Conservation (phyloP, 116 monocot species). For the Zostera marina region DNA sequence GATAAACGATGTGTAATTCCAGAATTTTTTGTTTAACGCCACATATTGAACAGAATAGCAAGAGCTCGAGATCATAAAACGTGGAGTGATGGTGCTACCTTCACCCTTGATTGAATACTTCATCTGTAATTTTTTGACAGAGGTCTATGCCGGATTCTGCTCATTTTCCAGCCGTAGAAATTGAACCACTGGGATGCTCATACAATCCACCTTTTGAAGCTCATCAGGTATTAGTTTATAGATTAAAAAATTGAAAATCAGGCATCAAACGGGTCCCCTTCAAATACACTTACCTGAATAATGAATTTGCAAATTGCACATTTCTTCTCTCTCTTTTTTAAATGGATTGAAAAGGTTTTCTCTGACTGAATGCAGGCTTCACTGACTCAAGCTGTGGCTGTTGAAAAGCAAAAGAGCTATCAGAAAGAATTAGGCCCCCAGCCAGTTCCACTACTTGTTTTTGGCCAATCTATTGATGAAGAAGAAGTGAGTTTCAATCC, state of each 20-base stretch:
- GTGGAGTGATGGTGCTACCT: no score
- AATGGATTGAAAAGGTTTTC: no score
- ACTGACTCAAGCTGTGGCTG: slow-evolving; percentile 85
- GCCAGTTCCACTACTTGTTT: slow-evolving; percentile 50
- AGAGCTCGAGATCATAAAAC: no score
- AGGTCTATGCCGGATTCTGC: slow-evolving; percentile 12
- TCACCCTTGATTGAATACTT: no score
- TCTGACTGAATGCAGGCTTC: slow-evolving; percentile 36
- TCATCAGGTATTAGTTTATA: slow-evolving; percentile 47
- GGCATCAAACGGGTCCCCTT: neutral
- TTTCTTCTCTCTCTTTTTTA: no score
- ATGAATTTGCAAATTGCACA: no score
- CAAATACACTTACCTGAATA: no score
- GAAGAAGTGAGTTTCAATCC: slow-evolving; percentile 76
- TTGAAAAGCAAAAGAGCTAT: slow-evolving; percentile 78
- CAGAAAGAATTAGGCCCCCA: slow-evolving; percentile 54
- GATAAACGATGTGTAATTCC: no score
- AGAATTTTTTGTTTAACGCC: no score
- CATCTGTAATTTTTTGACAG: slow-evolving; percentile 27
- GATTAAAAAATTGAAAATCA: neutral
- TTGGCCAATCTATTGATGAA: slow-evolving; percentile 45
- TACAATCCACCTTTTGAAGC: slow-evolving; percentile 92
- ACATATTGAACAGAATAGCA: no score
- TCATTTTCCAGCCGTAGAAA: slow-evolving; percentile 83
- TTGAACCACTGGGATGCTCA: slow-evolving; percentile 75